A percentile compares a stretch with the other conserved stretches of the same genome.
Conservation (phyloP, 306 rosid genomes). For the Pterocarpus santalinus region DNA sequence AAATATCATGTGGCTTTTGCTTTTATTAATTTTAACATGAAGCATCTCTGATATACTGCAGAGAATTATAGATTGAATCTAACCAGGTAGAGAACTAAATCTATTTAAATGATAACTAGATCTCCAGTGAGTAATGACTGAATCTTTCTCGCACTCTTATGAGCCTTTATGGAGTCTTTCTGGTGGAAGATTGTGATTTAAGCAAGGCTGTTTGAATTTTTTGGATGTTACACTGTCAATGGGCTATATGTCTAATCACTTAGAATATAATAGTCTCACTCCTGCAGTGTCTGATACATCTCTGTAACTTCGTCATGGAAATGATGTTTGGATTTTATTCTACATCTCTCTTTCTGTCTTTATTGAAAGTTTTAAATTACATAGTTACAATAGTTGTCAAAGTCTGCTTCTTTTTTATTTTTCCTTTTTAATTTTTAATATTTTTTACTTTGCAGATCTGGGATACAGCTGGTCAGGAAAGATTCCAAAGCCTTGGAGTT, state of each 20-base stretch:
- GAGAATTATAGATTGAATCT: slow-evolving; percentile 8
- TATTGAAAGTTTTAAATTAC: slow-evolving; percentile 11
- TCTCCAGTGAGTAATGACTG: neutral
- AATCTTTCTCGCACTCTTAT: slow-evolving; percentile 20
- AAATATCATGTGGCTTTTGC: neutral
- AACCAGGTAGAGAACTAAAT: neutral
- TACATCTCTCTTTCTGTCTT: slow-evolving; percentile 22
- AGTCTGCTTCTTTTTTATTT: neutral
- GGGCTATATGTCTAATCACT: neutral
- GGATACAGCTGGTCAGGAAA: slow-evolving; percentile 99
- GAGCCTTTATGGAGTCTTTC: slow-evolving; percentile 20
- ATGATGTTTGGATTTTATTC: neutral
- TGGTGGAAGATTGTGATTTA: neutral
- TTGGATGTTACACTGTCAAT: neutral
- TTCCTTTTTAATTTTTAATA: neutral
- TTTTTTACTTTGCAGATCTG: slow-evolving; percentile 70
- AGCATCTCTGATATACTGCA: neutral
- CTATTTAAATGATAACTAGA: slow-evolving; percentile 21
- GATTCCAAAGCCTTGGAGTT: slow-evolving; percentile 99
- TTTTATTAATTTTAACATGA: slow-evolving; percentile 1
- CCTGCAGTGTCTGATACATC: slow-evolving; percentile 20
- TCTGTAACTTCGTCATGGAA: slow-evolving; percentile 18
- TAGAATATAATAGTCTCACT: neutral
- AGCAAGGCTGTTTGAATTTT: neutral
- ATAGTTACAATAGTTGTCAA: neutral